phyloP scores from a whole-genome alignment of 768 basidiomycete species.

The Ramaria rubella region DNA sequence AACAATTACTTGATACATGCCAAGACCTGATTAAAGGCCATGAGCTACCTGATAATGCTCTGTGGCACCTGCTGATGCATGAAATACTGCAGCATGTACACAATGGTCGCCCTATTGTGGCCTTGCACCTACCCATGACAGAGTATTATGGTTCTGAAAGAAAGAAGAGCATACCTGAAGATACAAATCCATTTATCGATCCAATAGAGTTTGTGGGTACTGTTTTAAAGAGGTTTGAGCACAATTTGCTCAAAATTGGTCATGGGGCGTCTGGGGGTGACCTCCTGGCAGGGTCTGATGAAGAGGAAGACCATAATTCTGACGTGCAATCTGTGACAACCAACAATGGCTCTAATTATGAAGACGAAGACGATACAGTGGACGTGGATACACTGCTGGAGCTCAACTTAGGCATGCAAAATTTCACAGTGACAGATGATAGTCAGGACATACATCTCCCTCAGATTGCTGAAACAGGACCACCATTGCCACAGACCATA shows the following conservation, averaged over 20 bases:
- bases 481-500: neutral
- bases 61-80: neutral
- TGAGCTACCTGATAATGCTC: neutral
- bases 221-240: too few species aligned
- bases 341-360: neutral
- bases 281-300: too few species aligned
- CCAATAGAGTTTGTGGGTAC: too few species aligned
- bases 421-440: neutral
- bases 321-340: too few species aligned
- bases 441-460: neutral
- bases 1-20: neutral
- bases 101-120: neutral
- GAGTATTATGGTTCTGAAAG: too few species aligned
- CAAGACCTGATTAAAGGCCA: neutral
- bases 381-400: neutral
- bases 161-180: too few species aligned
- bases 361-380: neutral
- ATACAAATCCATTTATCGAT: too few species aligned
- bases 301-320: too few species aligned
- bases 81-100: neutral
- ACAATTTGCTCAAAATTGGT: too few species aligned
- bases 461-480: too few species aligned
- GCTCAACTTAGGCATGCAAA: neutral
- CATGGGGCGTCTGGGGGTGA: too few species aligned
- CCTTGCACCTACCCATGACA: neutral